phyloP scores from a whole-genome alignment of 768 basidiomycete genomes.

The Lentinula sp. region DNA sequence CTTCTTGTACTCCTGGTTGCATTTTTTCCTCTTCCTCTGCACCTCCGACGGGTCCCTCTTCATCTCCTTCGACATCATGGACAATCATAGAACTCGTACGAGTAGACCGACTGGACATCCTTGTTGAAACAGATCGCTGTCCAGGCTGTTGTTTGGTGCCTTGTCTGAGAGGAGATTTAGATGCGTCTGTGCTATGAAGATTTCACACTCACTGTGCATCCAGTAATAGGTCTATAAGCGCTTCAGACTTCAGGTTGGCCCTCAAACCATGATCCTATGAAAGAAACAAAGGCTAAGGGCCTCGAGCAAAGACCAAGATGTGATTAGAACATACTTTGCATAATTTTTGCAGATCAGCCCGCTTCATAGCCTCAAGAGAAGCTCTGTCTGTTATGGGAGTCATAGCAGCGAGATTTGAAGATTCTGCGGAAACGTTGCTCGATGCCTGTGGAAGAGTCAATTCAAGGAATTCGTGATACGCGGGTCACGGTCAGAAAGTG shows the following conservation, averaged over 20 bases:
- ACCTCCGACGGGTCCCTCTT: slow-evolving; percentile 21
- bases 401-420: slow-evolving; percentile 21
- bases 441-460: slow-evolving; percentile 1
- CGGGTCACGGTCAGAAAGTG: slow-evolving; percentile 18
- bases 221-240: slow-evolving; percentile 67
- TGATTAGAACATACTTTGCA: slow-evolving; percentile 51
- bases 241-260: slow-evolving; percentile 79
- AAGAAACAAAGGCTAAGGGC: background rate
- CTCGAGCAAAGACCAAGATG: slow-evolving; percentile 10
- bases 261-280: slow-evolving; percentile 71
- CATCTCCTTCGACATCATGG: slow-evolving; percentile 45
- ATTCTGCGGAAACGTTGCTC: background rate
- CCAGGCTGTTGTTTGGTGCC: slow-evolving; percentile 17
- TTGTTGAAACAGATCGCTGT: slow-evolving; percentile 29
- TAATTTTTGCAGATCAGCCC: slow-evolving; percentile 48
- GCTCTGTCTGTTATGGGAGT: slow-evolving; percentile 34
- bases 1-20: slow-evolving; percentile 17
- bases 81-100: slow-evolving; percentile 41
- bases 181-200: background rate
- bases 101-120: slow-evolving; percentile 26
- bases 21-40: slow-evolving; percentile 17
- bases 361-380: slow-evolving; percentile 39
- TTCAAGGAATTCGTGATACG: background rate
- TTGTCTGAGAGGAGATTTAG: slow-evolving; percentile 13
- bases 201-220: slow-evolving; percentile 40